These are phyloP conservation scores for Thelephora terrestris DNA, from an alignment of 1,284 basidiomycete genomes.

Conservation along the genomic window DNA sequence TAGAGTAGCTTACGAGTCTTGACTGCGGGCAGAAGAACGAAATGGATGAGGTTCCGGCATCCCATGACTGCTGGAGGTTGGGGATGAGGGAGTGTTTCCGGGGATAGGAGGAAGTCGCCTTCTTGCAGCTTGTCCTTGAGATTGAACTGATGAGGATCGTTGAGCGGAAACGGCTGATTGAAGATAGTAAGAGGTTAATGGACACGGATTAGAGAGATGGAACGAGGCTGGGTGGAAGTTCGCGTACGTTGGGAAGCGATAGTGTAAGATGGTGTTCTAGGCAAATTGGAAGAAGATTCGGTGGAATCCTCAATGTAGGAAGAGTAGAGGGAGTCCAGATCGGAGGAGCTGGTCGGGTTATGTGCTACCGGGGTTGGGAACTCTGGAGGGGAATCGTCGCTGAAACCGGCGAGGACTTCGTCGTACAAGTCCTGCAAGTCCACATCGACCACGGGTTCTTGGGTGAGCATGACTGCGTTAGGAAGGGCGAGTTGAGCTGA, in stretches of 20 bases:
- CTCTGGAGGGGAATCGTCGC: slow-evolving; percentile 30
- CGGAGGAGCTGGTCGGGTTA: slow-evolving; percentile 19
- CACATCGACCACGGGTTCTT: slow-evolving; percentile 40
- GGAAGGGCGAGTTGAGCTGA: too few species aligned
- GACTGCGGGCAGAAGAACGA: slow-evolving; percentile 12
- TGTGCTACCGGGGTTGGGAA: slow-evolving; percentile 22
- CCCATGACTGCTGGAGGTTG: slow-evolving; percentile 4
- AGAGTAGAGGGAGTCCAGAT: slow-evolving; percentile 19
- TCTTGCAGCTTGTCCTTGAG: slow-evolving; percentile 17
- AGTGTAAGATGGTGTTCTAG: slow-evolving; percentile 8
- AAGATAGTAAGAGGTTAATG: slow-evolving; percentile 8
- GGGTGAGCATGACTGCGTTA: too few species aligned
- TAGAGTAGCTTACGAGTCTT: slow-evolving; percentile 16
- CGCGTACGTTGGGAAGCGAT: slow-evolving; percentile 11
- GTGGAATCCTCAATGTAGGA: slow-evolving; percentile 22
- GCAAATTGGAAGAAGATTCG: slow-evolving; percentile 16
- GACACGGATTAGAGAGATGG: slow-evolving; percentile 18
- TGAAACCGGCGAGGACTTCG: slow-evolving; percentile 58
- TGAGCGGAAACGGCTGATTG: slow-evolving; percentile 7
- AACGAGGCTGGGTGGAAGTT: slow-evolving; percentile 16
- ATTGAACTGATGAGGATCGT: slow-evolving; percentile 10
- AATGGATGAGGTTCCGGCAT: slow-evolving; percentile 21
- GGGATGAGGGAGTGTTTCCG: slow-evolving; percentile 16
- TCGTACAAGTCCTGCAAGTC: slow-evolving; percentile 63
- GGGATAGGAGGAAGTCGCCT: slow-evolving; percentile 23